Percentiles rank a stretch among this genome's conserved stretches.
Evolutionary conservation across 1,284 basidiomycete species (phyloP).

Genomic region (Stereum hirsutum): DNA sequence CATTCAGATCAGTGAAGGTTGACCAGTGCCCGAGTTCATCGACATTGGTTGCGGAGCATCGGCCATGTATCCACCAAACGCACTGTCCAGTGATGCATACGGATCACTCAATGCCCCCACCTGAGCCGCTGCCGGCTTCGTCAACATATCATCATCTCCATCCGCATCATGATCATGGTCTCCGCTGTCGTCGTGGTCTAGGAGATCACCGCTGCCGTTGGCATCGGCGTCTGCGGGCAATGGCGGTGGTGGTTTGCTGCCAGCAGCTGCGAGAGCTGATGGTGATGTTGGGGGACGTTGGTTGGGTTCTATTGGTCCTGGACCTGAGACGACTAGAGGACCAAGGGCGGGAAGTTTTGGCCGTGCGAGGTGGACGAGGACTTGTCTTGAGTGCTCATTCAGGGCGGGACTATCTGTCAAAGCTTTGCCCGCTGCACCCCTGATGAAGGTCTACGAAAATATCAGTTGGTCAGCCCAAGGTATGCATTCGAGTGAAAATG

Average conservation of each 20-base stretch:
- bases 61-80: slow-evolving; percentile 58
- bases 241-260: slow-evolving; percentile 15
- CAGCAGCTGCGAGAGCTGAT: slow-evolving; percentile 4
- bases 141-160: too few relatives aligned
- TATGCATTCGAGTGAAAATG: background rate
- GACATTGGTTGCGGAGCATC: slow-evolving; percentile 48
- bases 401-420: slow-evolving; percentile 71
- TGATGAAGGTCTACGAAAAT: slow-evolving; percentile 65
- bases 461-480: slow-evolving; percentile 5
- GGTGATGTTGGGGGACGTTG: slow-evolving; percentile 8
- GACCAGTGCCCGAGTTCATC: slow-evolving; percentile 12
- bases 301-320: slow-evolving; percentile 60
- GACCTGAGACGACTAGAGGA: slow-evolving; percentile 46
- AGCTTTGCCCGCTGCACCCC: slow-evolving; percentile 66
- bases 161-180: slow-evolving; percentile 23
- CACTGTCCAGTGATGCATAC: slow-evolving; percentile 65
- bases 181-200: slow-evolving; percentile 16
- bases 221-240: slow-evolving; percentile 14
- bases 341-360: slow-evolving; percentile 34
- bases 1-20: slow-evolving; percentile 49
- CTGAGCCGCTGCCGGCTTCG: too few relatives aligned
- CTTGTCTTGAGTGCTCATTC: slow-evolving; percentile 63
- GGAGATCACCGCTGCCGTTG: slow-evolving; percentile 10
- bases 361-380: slow-evolving; percentile 54
- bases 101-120: too few relatives aligned